Evolutionary conservation across 2,329 filamentous ascomycete genomes (phyloP).

Genomic region (Xylaria multiplex): DNA sequence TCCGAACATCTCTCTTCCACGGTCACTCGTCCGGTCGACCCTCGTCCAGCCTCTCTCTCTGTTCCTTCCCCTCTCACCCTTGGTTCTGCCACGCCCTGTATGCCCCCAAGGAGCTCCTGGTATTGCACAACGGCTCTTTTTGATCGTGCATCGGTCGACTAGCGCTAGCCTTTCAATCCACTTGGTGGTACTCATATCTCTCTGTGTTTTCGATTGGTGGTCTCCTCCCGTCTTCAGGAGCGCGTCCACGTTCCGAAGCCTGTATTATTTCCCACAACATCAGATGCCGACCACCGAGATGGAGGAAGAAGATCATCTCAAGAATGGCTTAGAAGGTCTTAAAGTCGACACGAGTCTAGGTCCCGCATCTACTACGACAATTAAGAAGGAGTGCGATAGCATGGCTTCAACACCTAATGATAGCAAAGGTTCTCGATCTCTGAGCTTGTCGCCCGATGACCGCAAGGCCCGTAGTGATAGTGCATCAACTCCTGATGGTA

Average conservation of each 20-base stretch:
- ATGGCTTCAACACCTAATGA: slow-evolving; percentile 54
- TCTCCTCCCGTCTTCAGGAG: slow-evolving; percentile 15
- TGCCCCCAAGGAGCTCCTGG: slow-evolving; percentile 21
- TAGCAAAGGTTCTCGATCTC: slow-evolving; percentile 54
- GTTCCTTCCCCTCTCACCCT: neutral
- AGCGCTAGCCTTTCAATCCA: slow-evolving; percentile 27
- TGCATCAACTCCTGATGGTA: slow-evolving; percentile 59
- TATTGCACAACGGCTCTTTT: slow-evolving; percentile 23
- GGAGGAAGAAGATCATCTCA: slow-evolving; percentile 48
- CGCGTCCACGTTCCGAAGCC: slow-evolving; percentile 21
- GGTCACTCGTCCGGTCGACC: neutral
- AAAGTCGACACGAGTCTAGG: slow-evolving; percentile 55
- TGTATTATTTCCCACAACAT: slow-evolving; percentile 10
- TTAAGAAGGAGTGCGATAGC: slow-evolving; percentile 55
- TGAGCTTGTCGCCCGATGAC: slow-evolving; percentile 58
- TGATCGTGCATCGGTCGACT: slow-evolving; percentile 23
- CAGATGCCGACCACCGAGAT: slow-evolving; percentile 39
- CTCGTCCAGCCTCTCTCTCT: slow-evolving; percentile 2
- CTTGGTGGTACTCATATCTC: slow-evolving; percentile 20
- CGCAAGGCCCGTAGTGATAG: slow-evolving; percentile 60
- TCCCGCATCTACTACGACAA: slow-evolving; percentile 40
- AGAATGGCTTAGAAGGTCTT: slow-evolving; percentile 54
- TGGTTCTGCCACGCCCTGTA: slow-evolving; percentile 26
- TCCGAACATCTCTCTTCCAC: slow-evolving; percentile 14
- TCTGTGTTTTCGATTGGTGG: slow-evolving; percentile 22